Percentiles rank a stretch among this genome's conserved stretches.
Evolutionary conservation across 192 early-diverging fungal genomes (phyloP).

Genomic region (Coemansia sp.): DNA sequence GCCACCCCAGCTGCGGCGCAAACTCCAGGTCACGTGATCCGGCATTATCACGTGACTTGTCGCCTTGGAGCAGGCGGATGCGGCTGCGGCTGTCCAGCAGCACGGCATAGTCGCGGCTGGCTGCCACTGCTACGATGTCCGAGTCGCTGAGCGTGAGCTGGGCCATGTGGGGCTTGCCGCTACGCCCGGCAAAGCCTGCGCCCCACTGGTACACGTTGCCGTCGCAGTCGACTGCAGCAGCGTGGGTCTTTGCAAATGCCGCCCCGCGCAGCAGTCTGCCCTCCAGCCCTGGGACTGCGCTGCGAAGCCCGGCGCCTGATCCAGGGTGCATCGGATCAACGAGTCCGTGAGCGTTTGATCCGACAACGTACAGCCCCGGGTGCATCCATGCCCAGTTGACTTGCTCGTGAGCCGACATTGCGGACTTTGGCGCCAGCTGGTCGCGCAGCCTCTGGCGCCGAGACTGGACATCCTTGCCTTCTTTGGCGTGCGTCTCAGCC

Average conservation of each 20-base stretch:
- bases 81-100: slow-evolving; percentile 30
- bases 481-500: too few species aligned
- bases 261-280: slow-evolving; percentile 34
- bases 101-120: slow-evolving; percentile 23
- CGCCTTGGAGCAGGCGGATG: slow-evolving; percentile 22
- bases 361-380: slow-evolving; percentile 35
- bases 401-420: slow-evolving; percentile 21
- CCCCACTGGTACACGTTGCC: slow-evolving; percentile 47
- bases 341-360: slow-evolving; percentile 40
- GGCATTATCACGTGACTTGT: too few species aligned
- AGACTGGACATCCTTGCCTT: neutral
- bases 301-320: slow-evolving; percentile 13
- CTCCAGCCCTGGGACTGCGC: slow-evolving; percentile 29
- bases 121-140: slow-evolving; percentile 13
- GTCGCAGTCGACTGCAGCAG: slow-evolving; percentile 26
- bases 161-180: slow-evolving; percentile 13
- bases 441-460: slow-evolving; percentile 12
- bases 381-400: slow-evolving; percentile 47
- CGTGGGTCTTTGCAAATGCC: slow-evolving; percentile 36
- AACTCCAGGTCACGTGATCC: slow-evolving; percentile 19
- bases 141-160: slow-evolving; percentile 22
- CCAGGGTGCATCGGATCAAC: slow-evolving; percentile 33
- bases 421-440: slow-evolving; percentile 17
- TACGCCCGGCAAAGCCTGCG: slow-evolving; percentile 26
- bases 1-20: slow-evolving; percentile 43